Evolutionary conservation across 805 yeast species (phyloP), one percentile per base, ranked within the genome.

Genomic region (Ogataea methylovora): DNA sequence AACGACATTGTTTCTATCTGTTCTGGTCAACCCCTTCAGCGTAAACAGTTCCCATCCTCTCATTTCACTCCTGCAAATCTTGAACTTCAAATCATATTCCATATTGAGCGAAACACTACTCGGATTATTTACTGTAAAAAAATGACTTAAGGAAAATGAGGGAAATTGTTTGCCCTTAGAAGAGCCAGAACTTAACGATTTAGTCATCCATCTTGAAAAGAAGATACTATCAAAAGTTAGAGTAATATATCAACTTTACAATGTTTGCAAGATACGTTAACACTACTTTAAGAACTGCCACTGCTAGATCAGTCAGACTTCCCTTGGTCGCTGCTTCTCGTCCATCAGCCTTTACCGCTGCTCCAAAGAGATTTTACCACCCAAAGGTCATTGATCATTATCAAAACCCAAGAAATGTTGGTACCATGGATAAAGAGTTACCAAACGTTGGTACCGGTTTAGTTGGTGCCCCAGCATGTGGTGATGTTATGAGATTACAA

Each of bases 391-490:
- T 90, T 48, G 97, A 92, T 56, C 98, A 92, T 58, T 92, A 92
- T 62, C 79, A 84, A 52, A 88, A 90, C 65, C 98, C 98, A 41
- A 76, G 98, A 61, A 92, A 92, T 55, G 97, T 92, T 19, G 98
- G 98, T 13, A 74, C 95, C 5, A 64, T 92, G 60, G 86, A 88
- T 62, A 87, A 88, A 61, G 70, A 68, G 35, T 72, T 75, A 39
- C 52, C 63, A 13, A 74, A 78, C 46, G 97, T 92, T 10, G 98
- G 98, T 29, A 92, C 97, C 1, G 98, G 98, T 1, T 71, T 92
- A 29, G 98, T 92, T 12, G 98, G 98, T 37, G 97, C 98, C 0
- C 97, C 98, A 36, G 98, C 98, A 0, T 92, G 98, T 65, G 98
- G 98, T 36, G 98, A 92, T 66, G 98, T 92, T 29, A 92, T 92